These are phyloP conservation scores for Sergeia podlipaevii DNA, from an alignment of 208 protist genomes.

Conservation along the genomic window DNA sequence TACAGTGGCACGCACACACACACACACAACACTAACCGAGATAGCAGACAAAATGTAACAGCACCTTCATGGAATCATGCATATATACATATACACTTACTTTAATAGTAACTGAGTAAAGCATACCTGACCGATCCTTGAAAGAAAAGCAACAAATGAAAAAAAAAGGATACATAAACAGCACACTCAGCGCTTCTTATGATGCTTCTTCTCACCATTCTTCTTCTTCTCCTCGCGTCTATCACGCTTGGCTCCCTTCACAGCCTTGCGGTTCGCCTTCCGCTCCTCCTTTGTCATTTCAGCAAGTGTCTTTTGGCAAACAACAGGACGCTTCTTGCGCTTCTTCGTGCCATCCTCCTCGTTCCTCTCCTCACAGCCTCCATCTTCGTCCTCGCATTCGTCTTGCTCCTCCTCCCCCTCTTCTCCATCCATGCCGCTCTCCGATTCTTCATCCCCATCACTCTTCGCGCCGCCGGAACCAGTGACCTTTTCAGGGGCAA, in stretches of 20 bases:
- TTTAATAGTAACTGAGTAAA: not conserved
- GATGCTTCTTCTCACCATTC: constrained; percentile 44
- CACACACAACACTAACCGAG: too few relatives aligned
- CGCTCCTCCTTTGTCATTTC: constrained; percentile 87
- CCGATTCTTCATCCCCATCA: constrained; percentile 1
- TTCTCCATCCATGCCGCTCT: constrained; percentile 3
- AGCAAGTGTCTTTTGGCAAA: constrained; percentile 31
- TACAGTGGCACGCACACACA: not conserved
- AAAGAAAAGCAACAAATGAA: not conserved
- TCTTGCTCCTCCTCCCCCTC: constrained; percentile 9
- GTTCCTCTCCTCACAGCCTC: constrained; percentile 16
- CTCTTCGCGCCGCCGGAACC: too few relatives aligned
- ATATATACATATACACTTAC: not conserved
- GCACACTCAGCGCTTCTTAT: constrained; percentile 10
- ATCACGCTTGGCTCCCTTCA: constrained; percentile 79
- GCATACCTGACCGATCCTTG: not conserved
- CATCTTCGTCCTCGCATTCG: constrained; percentile 8
- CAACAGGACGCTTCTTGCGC: constrained; percentile 1
- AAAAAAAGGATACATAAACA: constrained; percentile 7
- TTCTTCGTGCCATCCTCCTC: constrained; percentile 11
- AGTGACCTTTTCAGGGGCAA: constrained; percentile 6
- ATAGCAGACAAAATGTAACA: too few relatives aligned
- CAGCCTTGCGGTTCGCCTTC: constrained; percentile 64
- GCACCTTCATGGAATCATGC: not conserved
- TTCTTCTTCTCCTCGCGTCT: constrained; percentile 75